These are phyloP conservation scores for Helicostylum pulchrum DNA, from an alignment of 192 early-diverging fungal species.

Conservation along the genomic window DNA sequence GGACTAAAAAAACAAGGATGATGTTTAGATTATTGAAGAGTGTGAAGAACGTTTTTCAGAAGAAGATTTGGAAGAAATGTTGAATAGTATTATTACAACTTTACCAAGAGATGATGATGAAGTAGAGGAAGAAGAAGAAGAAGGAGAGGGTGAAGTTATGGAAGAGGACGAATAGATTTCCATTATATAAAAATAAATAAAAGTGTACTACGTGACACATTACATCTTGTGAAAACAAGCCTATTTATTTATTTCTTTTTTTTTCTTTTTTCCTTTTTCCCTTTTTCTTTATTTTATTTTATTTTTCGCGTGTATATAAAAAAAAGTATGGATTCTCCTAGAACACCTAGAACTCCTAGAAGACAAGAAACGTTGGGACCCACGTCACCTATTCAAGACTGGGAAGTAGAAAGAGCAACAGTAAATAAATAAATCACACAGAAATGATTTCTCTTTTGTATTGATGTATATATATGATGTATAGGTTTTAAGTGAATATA, in stretches of 20 bases:
- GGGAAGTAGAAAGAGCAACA: conserved; percentile 23
- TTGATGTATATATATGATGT: background rate
- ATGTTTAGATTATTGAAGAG: conserved; percentile 60
- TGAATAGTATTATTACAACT: conserved; percentile 42
- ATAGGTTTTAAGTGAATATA: conserved; percentile 11
- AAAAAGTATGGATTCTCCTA: conserved; percentile 5
- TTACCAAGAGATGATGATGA: conserved; percentile 53
- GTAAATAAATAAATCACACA: background rate
- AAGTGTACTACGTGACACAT: background rate
- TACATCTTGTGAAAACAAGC: background rate
- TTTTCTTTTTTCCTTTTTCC: background rate
- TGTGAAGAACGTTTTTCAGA: conserved; percentile 60
- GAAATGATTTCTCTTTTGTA: background rate
- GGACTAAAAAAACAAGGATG: background rate
- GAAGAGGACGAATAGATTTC: conserved; percentile 9
- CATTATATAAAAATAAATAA: background rate
- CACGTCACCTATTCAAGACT: conserved; percentile 13
- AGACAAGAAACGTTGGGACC: conserved; percentile 15
- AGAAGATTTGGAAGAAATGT: conserved; percentile 50
- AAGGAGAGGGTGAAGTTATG: conserved; percentile 28
- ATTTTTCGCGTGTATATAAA: background rate
- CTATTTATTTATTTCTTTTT: background rate
- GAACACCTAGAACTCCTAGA: background rate
- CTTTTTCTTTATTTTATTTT: background rate
- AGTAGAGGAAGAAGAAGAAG: conserved; percentile 33